A percentile compares a stretch with the other conserved stretches of the same genome.
These are phyloP conservation scores for Candida palmyrensis DNA, from an alignment of 805 yeast genomes.

Conservation along the genomic window DNA sequence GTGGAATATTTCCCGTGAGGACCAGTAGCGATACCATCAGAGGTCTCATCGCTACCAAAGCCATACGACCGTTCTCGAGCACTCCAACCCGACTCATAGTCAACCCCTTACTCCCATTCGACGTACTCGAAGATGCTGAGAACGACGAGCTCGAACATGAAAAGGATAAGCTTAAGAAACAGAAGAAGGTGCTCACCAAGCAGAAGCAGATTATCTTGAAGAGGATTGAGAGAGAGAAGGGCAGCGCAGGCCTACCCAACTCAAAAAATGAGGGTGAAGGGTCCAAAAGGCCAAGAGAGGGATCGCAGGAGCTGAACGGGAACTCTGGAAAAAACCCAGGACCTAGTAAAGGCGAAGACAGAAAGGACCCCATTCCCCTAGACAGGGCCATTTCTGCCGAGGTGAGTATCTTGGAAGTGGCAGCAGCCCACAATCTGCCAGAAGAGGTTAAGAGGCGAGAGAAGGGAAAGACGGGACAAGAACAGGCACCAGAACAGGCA, in stretches of 20 bases:
- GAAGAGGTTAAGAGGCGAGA: neutral
- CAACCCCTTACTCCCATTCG: constrained; percentile 40
- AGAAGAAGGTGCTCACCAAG: constrained; percentile 20
- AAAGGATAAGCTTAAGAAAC: constrained; percentile 22
- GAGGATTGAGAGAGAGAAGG: constrained; percentile 6
- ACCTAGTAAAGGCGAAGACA: neutral
- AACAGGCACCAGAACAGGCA: neutral
- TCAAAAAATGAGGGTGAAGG: constrained; percentile 1
- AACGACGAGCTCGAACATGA: constrained; percentile 25
- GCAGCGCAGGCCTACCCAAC: constrained; percentile 4
- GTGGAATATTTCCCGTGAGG: too few species aligned
- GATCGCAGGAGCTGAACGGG: constrained; percentile 4
- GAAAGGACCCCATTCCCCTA: too few species aligned
- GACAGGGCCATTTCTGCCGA: too few species aligned
- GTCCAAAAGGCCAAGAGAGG: neutral
- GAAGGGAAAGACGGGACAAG: neutral
- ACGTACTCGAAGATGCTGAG: constrained; percentile 31
- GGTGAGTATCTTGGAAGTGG: too few species aligned
- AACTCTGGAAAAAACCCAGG: constrained; percentile 5
- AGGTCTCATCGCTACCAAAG: too few species aligned
- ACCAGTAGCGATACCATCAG: too few species aligned
- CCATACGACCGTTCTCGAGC: neutral
- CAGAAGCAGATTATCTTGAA: constrained; percentile 14
- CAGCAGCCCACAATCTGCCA: too few species aligned
- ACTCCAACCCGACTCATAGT: too few species aligned